Evolutionary conservation across 305 asterid species (phyloP), one percentile per base, ranked within the genome.

Genomic region (Ruellia speciosa): DNA sequence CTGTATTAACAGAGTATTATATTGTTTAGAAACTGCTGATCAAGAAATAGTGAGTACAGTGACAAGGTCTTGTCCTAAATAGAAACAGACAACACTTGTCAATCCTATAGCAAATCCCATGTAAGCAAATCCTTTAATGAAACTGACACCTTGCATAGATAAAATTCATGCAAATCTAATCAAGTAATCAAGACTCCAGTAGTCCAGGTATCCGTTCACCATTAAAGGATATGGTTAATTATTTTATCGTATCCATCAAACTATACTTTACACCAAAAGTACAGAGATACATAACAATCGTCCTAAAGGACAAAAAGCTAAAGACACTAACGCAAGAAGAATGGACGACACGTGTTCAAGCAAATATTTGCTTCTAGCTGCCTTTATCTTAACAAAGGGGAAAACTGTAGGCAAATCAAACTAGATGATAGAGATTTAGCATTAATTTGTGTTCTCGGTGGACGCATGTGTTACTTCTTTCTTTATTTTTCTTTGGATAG

Each of bases 281-380:
- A 16, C 0, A 7, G 12, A 13, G 14, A 13, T 37, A 20, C 48
- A 24, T 19, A 49, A 55, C 12, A 57, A 19, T 15, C 19, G 51
- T 15, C 1, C 33, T 6, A 6, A 18, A 55, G 35, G 34, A 34
- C 11, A 9, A 37, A 18, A 0, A 8, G 14, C 18, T 13, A 60
- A 16, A 40, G 14, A 43, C 12, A 15, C 28, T 15, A 49, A 49
- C 49, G 37, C 41, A 48, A 45, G 34, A 49, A 63, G 16, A 28
- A 37, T 14, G 57, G 14, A 68, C 17, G 31, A 51, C 18, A 37
- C 1, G 15, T 43, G n/a, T 39, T 49, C 40, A 37, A 43, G 56
- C 43, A 60, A 52, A 58, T 45, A 19, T n/a, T 40, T 62, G 47
- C 47, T 40, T 37, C 9, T 37, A 37, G 41, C 41, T 62, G 47